Percentiles rank a stretch among this genome's conserved stretches.
phyloP scores from a whole-genome alignment of 306 rosid species.

The Prunus campanulata region DNA sequence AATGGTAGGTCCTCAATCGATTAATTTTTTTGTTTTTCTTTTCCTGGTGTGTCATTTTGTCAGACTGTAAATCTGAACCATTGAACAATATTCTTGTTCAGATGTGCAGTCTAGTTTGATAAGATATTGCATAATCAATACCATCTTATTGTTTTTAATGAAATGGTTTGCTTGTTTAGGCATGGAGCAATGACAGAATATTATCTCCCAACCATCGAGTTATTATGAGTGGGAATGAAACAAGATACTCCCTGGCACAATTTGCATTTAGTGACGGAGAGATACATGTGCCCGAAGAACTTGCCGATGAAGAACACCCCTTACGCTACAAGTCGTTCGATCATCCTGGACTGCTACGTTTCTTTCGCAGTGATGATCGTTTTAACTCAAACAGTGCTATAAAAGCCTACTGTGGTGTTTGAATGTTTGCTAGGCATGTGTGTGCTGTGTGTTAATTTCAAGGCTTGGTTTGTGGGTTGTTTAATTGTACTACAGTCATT shows the following conservation, averaged over 20 bases:
- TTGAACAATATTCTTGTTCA: not conserved
- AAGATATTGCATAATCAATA: no score
- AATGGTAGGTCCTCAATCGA: constrained; percentile 30
- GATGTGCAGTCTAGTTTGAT: not conserved
- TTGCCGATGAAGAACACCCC: constrained; percentile 59
- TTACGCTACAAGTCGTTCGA: constrained; percentile 58
- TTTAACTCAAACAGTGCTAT: constrained; percentile 28
- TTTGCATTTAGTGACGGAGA: constrained; percentile 61
- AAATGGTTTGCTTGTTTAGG: constrained; percentile 30
- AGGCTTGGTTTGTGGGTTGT: not conserved
- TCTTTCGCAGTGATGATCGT: constrained; percentile 25
- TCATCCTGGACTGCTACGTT: constrained; percentile 52
- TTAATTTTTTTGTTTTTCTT: no score
- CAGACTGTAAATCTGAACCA: not conserved
- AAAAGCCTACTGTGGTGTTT: constrained; percentile 39
- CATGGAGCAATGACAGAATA: constrained; percentile 84
- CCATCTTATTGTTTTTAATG: no score
- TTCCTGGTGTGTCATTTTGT: not conserved
- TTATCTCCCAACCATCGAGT: constrained; percentile 64
- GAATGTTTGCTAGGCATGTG: not conserved
- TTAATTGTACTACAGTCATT: not conserved
- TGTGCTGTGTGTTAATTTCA: not conserved
- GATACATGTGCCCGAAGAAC: constrained; percentile 54
- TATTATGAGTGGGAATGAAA: constrained; percentile 52
- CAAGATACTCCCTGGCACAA: constrained; percentile 59